Conservation (phyloP, 352 stramenopile species). For the Pythium aquatile region DNA sequence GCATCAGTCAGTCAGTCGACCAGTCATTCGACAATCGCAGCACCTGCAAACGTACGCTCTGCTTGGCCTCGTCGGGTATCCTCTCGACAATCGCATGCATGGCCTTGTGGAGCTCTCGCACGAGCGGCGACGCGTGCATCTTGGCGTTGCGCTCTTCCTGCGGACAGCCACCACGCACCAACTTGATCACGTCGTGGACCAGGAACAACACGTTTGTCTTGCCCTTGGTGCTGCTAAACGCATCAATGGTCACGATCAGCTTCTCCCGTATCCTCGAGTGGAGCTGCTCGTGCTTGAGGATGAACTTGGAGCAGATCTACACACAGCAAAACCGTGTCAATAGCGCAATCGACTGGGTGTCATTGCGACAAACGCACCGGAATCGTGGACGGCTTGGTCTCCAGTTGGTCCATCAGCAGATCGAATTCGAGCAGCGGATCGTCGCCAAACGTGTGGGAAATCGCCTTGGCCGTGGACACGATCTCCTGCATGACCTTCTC, state of each 20-base stretch:
- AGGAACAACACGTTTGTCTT: constrained; percentile 80
- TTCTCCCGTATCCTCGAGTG: constrained; percentile 72
- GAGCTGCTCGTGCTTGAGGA: constrained; percentile 74
- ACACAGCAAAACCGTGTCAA: constrained; percentile 8
- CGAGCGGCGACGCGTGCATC: constrained; percentile 67
- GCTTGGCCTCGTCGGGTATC: constrained; percentile 53
- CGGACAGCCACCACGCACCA: constrained; percentile 60
- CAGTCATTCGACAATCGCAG: constrained; percentile 1
- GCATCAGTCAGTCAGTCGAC: neutral
- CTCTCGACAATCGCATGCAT: constrained; percentile 61
- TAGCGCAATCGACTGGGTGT: constrained; percentile 1
- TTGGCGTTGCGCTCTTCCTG: constrained; percentile 75
- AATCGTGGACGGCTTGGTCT: constrained; percentile 84
- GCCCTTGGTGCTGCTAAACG: constrained; percentile 62
- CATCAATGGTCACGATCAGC: constrained; percentile 59
- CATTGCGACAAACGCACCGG: constrained; percentile 43
- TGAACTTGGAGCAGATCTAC: constrained; percentile 82
- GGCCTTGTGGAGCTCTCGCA: constrained; percentile 65
- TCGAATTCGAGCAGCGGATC: constrained; percentile 87
- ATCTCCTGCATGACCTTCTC: constrained; percentile 84
- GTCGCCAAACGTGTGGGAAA: constrained; percentile 70
- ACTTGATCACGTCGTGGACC: constrained; percentile 82
- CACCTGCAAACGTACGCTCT: constrained; percentile 52
- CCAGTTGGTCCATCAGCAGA: constrained; percentile 78
- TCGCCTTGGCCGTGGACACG: constrained; percentile 65